Percentiles rank a stretch among this genome's conserved stretches.
Conservation (phyloP, 2,329 filamentous ascomycete genomes). For the Alternaria sp. region DNA sequence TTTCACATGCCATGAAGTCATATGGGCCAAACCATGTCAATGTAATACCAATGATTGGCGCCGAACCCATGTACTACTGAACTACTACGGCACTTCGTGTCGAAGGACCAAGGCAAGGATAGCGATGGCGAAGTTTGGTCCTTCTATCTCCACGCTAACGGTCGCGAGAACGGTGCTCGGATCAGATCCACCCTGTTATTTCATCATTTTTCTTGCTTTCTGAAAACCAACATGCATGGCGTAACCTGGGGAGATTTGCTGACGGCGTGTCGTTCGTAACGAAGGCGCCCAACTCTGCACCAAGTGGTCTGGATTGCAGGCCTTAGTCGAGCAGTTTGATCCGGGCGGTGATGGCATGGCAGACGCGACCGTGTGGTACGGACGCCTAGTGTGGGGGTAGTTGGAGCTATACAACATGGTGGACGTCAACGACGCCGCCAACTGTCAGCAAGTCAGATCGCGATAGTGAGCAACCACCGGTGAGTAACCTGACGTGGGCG, state of each 20-base stretch:
- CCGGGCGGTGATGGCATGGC: conserved; percentile 1
- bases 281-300: not conserved
- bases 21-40: not conserved
- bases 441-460: conserved; percentile 8
- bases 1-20: not conserved
- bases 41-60: not conserved
- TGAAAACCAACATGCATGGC: not conserved
- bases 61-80: not conserved
- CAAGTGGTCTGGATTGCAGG: not conserved
- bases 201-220: not conserved
- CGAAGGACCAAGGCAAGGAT: not conserved
- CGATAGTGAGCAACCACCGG: conserved; percentile 4
- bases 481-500: conserved; percentile 5
- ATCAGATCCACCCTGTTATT: not conserved
- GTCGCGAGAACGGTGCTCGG: not conserved
- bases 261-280: not conserved
- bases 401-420: not conserved
- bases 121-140: not conserved
- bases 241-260: not conserved
- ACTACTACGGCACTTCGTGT: not conserved
- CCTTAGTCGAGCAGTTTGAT: not conserved
- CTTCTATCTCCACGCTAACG: conserved; percentile 7
- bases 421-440: not conserved
- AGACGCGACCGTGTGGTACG: not conserved
- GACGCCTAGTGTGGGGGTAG: conserved; percentile 8